Conservation (phyloP, 208 protist species). For the Vickermania spadyakhi region DNA sequence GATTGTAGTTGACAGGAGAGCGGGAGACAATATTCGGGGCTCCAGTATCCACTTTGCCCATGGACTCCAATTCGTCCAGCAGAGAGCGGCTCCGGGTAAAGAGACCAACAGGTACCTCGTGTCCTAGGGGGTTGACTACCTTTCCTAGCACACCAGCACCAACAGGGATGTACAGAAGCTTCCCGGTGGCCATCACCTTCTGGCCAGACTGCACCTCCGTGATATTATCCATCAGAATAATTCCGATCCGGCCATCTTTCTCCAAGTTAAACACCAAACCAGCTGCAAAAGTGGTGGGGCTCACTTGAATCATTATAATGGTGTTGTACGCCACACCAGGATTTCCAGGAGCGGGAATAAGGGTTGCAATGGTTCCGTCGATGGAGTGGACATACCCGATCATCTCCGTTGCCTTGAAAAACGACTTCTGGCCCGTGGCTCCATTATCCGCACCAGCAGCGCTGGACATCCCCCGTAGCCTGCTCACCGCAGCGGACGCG, state of each 20-base stretch:
- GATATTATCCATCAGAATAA: constrained; percentile 87
- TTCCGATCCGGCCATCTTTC: constrained; percentile 79
- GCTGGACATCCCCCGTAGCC: constrained; percentile 15
- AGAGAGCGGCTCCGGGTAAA: constrained; percentile 42
- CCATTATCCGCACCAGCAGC: constrained; percentile 8
- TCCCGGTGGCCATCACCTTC: constrained; percentile 80
- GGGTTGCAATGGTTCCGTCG: constrained; percentile 79
- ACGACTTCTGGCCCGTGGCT: constrained; percentile 54
- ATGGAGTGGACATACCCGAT: constrained; percentile 85
- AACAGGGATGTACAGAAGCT: constrained; percentile 78
- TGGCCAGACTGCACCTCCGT: constrained; percentile 77
- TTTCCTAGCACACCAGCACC: constrained; percentile 76
- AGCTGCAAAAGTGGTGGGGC: constrained; percentile 60
- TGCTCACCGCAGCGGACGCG: constrained; percentile 23
- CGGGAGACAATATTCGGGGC: constrained; percentile 91
- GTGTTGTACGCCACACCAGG: constrained; percentile 78
- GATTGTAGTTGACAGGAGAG: constrained; percentile 89
- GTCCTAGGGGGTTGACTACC: constrained; percentile 78
- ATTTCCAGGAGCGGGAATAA: constrained; percentile 68
- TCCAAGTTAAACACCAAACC: constrained; percentile 81
- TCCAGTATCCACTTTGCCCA: constrained; percentile 84
- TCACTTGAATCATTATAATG: constrained; percentile 80
- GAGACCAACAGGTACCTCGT: constrained; percentile 70
- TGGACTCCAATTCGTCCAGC: constrained; percentile 25
- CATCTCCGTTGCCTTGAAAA: constrained; percentile 80